phyloP scores from a whole-genome alignment of 352 stramenopile species.

The Thraustochytrium sp. region DNA sequence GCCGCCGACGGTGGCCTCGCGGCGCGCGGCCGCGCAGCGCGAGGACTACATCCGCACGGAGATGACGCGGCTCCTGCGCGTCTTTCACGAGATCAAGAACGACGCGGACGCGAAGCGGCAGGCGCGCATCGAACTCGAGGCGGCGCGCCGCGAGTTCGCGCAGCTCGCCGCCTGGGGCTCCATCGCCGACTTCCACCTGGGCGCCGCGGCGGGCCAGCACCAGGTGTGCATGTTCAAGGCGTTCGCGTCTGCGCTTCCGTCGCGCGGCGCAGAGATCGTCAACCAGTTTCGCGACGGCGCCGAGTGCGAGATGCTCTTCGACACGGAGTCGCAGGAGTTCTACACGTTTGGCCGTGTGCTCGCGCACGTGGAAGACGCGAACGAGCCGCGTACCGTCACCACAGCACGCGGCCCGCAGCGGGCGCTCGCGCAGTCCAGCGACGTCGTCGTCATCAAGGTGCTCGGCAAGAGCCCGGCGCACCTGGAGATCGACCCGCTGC shows the following conservation, averaged over 20 bases:
- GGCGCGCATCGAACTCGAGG: background rate
- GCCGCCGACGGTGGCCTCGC: background rate
- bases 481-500: constrained; percentile 3
- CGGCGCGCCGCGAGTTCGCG: background rate
- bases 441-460: constrained; percentile 15
- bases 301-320: background rate
- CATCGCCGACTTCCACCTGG: constrained; percentile 24
- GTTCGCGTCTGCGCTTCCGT: background rate
- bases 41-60: background rate
- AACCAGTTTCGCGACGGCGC: constrained; percentile 17
- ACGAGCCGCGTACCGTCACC: background rate
- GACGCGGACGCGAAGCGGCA: background rate
- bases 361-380: background rate
- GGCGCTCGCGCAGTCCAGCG: background rate
- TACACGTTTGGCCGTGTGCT: constrained; percentile 12
- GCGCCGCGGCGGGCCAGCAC: background rate
- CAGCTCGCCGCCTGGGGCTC: background rate
- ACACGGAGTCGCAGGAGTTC: background rate
- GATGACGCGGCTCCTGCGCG: background rate
- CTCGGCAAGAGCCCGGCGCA: background rate
- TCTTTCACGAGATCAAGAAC: background rate
- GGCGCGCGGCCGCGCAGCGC: background rate
- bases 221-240: background rate
- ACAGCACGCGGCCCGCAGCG: background rate
- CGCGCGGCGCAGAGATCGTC: background rate